These are phyloP conservation scores for Favolaschia claudopus DNA, from an alignment of 768 basidiomycete genomes.

Conservation along the genomic window DNA sequence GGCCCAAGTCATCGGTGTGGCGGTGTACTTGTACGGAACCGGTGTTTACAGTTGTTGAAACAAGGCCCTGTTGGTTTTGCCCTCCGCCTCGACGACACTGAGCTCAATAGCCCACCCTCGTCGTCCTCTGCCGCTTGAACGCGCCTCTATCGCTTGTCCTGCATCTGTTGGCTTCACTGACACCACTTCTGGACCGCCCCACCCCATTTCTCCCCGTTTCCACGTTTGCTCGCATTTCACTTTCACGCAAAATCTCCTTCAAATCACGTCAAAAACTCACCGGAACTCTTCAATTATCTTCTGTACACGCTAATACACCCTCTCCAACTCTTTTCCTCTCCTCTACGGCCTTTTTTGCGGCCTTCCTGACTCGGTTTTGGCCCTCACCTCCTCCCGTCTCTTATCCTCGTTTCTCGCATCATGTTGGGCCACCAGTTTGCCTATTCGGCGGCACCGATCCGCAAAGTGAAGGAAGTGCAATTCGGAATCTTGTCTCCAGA, in stretches of 20 bases:
- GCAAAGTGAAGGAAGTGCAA: conserved; percentile 97
- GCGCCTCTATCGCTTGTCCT: conserved; percentile 13
- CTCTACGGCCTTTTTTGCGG: conserved; percentile 19
- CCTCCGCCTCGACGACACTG: conserved; percentile 5
- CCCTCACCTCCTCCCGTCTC: conserved; percentile 12
- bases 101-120: conserved; percentile 5
- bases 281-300: conserved; percentile 10
- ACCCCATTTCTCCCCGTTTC: conserved; percentile 2
- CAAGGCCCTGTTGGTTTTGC: conserved; percentile 16
- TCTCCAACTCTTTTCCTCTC: conserved; percentile 18
- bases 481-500: conserved; percentile 99
- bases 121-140: conserved; percentile 15
- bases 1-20: not conserved
- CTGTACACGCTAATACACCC: conserved; percentile 24
- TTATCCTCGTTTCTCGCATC: conserved; percentile 31
- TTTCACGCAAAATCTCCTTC: conserved; percentile 16
- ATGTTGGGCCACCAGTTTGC: conserved; percentile 94
- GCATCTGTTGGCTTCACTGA: conserved; percentile 30
- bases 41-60: conserved; percentile 2
- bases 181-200: conserved; percentile 13
- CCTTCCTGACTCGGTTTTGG: conserved; percentile 14
- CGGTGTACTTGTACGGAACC: not conserved
- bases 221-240: conserved; percentile 9
- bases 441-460: conserved; percentile 91
- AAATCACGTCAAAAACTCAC: conserved; percentile 27